Conservation (phyloP, 1,284 basidiomycete genomes). For the Trametes sp. region DNA sequence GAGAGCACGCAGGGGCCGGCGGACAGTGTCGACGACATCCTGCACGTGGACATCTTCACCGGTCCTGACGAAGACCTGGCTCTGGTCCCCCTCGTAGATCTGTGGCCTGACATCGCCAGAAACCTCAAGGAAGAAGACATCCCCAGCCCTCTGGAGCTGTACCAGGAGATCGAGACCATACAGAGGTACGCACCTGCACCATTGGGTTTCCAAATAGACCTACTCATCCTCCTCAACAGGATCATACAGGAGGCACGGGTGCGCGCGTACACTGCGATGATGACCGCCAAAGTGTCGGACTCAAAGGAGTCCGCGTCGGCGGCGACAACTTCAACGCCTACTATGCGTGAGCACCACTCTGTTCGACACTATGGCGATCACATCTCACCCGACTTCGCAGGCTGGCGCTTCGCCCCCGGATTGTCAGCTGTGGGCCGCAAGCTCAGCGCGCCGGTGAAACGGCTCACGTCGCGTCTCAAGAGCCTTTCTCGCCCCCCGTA, state of each 20-base stretch:
- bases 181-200: neutral
- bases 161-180: neutral
- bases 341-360: too few relatives aligned
- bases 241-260: neutral
- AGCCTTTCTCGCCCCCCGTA: too few relatives aligned
- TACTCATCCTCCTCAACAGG: neutral
- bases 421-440: too few relatives aligned
- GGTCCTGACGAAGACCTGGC: neutral
- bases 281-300: neutral
- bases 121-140: conserved; percentile 3
- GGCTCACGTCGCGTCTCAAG: too few relatives aligned
- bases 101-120: conserved; percentile 5
- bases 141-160: conserved; percentile 1
- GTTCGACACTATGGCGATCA: too few relatives aligned
- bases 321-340: too few relatives aligned
- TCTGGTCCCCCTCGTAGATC: conserved; percentile 12
- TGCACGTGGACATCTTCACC: conserved; percentile 2
- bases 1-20: neutral
- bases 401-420: too few relatives aligned
- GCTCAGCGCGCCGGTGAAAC: too few relatives aligned
- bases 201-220: neutral
- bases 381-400: too few relatives aligned
- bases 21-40: neutral
- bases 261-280: neutral
- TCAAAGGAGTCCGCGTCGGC: too few relatives aligned